Percentiles rank a stretch among this genome's conserved stretches.
Evolutionary conservation across 202 grass and related monocot species (phyloP).

Genomic region (Carex arenaria): DNA sequence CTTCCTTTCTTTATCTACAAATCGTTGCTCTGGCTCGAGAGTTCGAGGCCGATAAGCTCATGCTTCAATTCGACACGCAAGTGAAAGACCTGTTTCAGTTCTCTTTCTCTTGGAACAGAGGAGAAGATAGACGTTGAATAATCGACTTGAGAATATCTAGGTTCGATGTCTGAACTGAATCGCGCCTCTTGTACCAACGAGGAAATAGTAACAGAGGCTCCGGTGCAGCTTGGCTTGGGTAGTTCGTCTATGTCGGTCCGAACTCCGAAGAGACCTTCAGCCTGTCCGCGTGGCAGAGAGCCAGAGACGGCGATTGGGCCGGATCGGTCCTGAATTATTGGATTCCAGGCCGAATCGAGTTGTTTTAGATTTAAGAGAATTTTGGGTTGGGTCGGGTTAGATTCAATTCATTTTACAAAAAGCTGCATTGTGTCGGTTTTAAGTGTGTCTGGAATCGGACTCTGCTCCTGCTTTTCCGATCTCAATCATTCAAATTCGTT

Average conservation of each 20-base stretch:
- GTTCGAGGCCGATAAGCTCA: constrained; percentile 35
- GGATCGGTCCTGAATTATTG: too few relatives aligned
- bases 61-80: constrained; percentile 34
- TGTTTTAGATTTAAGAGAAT: too few relatives aligned
- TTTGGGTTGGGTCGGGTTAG: too few relatives aligned
- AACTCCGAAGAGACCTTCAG: background rate
- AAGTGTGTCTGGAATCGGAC: too few relatives aligned
- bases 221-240: background rate
- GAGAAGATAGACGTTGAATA: constrained; percentile 13
- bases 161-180: background rate
- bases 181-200: background rate
- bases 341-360: too few relatives aligned
- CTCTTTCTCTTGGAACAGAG: background rate
- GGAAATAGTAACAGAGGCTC: background rate
- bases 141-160: background rate
- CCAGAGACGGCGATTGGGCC: background rate
- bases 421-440: too few relatives aligned
- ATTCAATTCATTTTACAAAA: too few relatives aligned
- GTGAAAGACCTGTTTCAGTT: background rate
- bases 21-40: constrained; percentile 29
- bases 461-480: too few relatives aligned
- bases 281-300: background rate
- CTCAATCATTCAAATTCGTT: too few relatives aligned
- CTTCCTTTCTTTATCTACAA: constrained; percentile 25
- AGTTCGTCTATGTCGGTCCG: background rate